Base-by-base conservation (phyloP, 75 land plant genomes). In the Cupressus sempervirens region DNA sequence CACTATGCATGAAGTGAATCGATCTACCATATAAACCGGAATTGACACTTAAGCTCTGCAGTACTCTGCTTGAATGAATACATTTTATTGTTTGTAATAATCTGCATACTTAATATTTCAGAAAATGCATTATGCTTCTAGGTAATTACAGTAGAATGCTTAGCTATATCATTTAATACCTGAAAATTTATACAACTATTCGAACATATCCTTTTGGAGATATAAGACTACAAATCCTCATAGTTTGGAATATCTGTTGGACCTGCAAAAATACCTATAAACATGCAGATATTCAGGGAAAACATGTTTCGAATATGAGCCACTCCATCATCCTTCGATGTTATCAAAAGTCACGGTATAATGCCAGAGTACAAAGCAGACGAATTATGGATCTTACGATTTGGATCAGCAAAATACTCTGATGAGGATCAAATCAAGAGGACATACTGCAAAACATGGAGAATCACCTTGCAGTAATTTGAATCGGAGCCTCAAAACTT, bases 401-500 rank as follows among this genome's bases (percentile, higher is more conserved):
- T 76, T 76, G 45, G 80, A 76, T 20, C n/a, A 7, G 20, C 16
- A 20, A 38, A 76, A 20, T 50, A 36, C 16, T 7, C 26, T 76
- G 80, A 76, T 76, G 41, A 40, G 13, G 7, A 26, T 77, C 46
- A 43, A 77, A 12, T 77, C 46, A 43, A 26, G 46, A 43, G 81
- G 5, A 48, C 12, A 43, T 26, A 43, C 81, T 18, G 77, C 45
- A 23, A 2, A 41, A 26, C 74, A 32, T 29, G 81, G 1, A 77
- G 46, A 77, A 41, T 77, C 81, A 77, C 50, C 81, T 77, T 77
- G 30, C 81, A 26, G 1, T 43, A 77, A 77, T 50, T 77, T 36
- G 29, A 43, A 26, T 26, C 20, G 81, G n/a, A 26, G 40, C 48
- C n/a, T 77, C 81, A 77, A 77, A 77, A 43, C 40, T 43, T 26